Evolutionary conservation across 2,329 filamentous ascomycete species (phyloP).

Genomic region (Mycosphaerelloides madeirae): DNA sequence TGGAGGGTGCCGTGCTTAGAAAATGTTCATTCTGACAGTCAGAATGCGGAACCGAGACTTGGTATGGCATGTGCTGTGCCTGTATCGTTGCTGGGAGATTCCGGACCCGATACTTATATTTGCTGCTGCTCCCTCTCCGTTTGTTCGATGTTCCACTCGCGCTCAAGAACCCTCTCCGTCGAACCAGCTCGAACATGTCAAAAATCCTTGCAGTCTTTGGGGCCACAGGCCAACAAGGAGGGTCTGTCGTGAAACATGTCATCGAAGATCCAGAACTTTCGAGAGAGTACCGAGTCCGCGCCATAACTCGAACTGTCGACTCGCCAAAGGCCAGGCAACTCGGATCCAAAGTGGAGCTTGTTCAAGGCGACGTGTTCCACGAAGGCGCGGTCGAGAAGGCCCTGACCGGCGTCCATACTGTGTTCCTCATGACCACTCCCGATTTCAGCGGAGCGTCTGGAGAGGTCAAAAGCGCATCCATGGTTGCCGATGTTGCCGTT

Average conservation of each 20-base stretch:
- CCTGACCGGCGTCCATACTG: conserved; percentile 41
- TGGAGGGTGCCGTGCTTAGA: too few species aligned
- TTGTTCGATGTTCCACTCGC: too few species aligned
- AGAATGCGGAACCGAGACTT: too few species aligned
- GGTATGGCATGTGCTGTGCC: too few species aligned
- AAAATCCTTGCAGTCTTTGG: conserved; percentile 1
- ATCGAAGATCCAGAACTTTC: not conserved
- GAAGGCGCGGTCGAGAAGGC: conserved; percentile 40
- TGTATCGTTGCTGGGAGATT: too few species aligned
- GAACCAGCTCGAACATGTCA: too few species aligned
- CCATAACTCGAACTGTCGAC: not conserved
- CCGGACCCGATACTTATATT: too few species aligned
- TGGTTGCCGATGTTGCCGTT: not conserved
- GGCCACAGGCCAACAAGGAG: conserved; percentile 1
- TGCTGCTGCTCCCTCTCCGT: too few species aligned
- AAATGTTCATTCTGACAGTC: too few species aligned
- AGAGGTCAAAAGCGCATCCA: not conserved
- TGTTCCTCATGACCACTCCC: conserved; percentile 33
- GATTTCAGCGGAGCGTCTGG: not conserved
- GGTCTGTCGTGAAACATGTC: not conserved
- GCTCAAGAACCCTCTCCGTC: too few species aligned
- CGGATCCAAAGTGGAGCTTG: not conserved
- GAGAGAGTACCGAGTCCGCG: not conserved
- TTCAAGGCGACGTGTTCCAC: conserved; percentile 46
- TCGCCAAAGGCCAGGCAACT: not conserved